Conservation (phyloP, 805 yeast species). For the Cyberlindnera nakhonratchasimensis region DNA sequence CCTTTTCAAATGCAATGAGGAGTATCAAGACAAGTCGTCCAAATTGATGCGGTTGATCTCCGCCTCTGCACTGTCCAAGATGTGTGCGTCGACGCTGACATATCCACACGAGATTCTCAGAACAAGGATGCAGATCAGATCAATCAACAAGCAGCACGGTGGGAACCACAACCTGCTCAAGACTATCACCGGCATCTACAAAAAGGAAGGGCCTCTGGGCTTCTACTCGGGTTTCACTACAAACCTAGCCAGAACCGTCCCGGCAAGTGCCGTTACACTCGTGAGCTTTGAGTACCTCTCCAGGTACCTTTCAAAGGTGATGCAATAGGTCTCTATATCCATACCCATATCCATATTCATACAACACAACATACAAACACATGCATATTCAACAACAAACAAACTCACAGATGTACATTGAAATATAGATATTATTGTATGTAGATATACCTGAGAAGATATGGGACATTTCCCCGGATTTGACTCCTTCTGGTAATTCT, state of each 20-base stretch:
- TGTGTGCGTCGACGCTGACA: slow-evolving; percentile 83
- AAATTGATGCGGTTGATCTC: slow-evolving; percentile 42
- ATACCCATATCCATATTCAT: background rate
- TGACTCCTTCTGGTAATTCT: background rate
- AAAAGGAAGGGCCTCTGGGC: slow-evolving; percentile 72
- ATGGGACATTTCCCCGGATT: background rate
- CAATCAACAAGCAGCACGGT: slow-evolving; percentile 27
- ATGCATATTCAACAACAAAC: background rate
- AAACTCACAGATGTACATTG: background rate
- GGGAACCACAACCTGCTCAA: slow-evolving; percentile 20
- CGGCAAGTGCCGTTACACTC: slow-evolving; percentile 92
- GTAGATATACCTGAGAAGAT: background rate
- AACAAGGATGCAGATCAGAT: slow-evolving; percentile 74
- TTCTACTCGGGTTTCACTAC: slow-evolving; percentile 89
- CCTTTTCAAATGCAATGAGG: slow-evolving; percentile 35
- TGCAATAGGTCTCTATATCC: background rate
- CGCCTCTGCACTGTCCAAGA: slow-evolving; percentile 80
- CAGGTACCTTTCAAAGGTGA: slow-evolving; percentile 15
- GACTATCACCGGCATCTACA: slow-evolving; percentile 30
- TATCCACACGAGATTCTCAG: slow-evolving; percentile 95
- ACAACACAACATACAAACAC: background rate
- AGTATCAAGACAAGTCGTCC: slow-evolving; percentile 22
- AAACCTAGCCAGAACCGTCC: slow-evolving; percentile 86
- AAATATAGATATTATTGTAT: too few relatives aligned
- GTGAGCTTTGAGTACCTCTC: slow-evolving; percentile 82